A percentile compares a stretch with the other conserved stretches of the same genome.
Conservation (phyloP, 2,329 filamentous ascomycete species). For the Fusarium chlamydosporum region DNA sequence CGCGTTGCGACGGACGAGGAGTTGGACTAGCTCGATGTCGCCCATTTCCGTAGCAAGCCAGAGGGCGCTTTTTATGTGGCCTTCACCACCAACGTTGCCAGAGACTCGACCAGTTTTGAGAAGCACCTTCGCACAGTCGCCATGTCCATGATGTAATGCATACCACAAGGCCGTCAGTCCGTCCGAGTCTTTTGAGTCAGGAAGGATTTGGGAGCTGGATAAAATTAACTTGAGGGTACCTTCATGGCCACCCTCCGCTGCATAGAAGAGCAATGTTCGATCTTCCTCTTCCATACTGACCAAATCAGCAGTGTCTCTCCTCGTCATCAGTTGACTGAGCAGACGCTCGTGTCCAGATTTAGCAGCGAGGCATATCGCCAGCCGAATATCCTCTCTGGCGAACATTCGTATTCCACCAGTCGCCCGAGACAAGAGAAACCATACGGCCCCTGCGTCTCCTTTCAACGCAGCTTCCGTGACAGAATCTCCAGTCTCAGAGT, state of each 20-base stretch:
- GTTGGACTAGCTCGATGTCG: not conserved
- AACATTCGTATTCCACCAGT: rapidly evolving
- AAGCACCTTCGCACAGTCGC: not conserved
- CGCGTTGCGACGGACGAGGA: no score
- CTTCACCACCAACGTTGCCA: not conserved
- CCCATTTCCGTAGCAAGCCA: not conserved
- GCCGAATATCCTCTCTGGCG: rapidly evolving
- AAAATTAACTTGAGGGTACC: not conserved
- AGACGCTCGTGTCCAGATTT: constrained; percentile 1
- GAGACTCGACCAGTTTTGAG: not conserved
- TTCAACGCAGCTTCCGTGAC: not conserved
- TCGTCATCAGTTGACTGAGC: not conserved
- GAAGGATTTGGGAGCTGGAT: not conserved
- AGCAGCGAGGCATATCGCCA: constrained; percentile 8
- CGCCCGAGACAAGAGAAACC: not conserved
- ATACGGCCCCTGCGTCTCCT: constrained; percentile 12
- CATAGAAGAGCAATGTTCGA: constrained; percentile 12
- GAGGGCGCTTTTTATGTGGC: not conserved
- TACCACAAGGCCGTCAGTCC: not conserved
- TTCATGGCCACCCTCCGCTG: constrained; percentile 5
- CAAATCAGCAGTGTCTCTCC: constrained; percentile 10
- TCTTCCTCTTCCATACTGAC: not conserved
- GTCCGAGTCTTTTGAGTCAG: not conserved
- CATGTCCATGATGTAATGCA: rapidly evolving
- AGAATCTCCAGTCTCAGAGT: no score